A percentile compares a stretch with the other conserved stretches of the same genome.
phyloP scores from a whole-genome alignment of 1,284 basidiomycete species.

The Stygiomarasmius scandens region DNA sequence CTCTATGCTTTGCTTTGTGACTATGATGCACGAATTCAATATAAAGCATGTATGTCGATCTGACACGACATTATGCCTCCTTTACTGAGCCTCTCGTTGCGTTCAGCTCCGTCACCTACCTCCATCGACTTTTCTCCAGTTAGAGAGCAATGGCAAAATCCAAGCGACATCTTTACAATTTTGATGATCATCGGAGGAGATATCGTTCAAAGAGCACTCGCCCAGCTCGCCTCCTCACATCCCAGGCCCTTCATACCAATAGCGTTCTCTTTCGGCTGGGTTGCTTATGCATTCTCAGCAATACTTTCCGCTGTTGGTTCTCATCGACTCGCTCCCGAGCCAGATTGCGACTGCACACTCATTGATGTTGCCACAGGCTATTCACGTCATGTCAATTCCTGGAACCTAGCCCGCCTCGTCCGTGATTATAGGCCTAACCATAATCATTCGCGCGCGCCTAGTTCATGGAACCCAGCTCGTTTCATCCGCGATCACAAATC shows the following conservation, averaged over 20 bases:
- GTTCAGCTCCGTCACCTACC: too few species aligned
- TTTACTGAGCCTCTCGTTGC: too few species aligned
- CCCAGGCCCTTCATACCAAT: conserved; percentile 31
- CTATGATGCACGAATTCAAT: too few species aligned
- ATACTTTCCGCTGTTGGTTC: conserved; percentile 31
- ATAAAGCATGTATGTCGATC: too few species aligned
- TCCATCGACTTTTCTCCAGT: too few species aligned
- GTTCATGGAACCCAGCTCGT: conserved; percentile 33
- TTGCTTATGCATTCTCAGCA: conserved; percentile 34
- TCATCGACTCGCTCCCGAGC: conserved; percentile 30
- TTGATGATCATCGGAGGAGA: conserved; percentile 38
- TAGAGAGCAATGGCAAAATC: conserved; percentile 27
- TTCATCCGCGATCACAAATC: conserved; percentile 32
- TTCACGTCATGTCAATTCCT: conserved; percentile 29
- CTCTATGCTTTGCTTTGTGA: too few species aligned
- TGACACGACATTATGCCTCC: too few species aligned
- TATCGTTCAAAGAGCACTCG: conserved; percentile 34
- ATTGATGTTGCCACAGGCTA: conserved; percentile 31
- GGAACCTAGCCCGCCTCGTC: conserved; percentile 33
- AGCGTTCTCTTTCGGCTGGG: conserved; percentile 42
- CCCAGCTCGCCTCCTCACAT: conserved; percentile 26
- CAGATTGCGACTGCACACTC: conserved; percentile 28
- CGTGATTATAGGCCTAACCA: too few species aligned
- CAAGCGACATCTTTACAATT: conserved; percentile 31
- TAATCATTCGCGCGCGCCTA: too few species aligned